Evolutionary conservation across 345 rosid species (phyloP).

Genomic region (Lenwebbia sp.): DNA sequence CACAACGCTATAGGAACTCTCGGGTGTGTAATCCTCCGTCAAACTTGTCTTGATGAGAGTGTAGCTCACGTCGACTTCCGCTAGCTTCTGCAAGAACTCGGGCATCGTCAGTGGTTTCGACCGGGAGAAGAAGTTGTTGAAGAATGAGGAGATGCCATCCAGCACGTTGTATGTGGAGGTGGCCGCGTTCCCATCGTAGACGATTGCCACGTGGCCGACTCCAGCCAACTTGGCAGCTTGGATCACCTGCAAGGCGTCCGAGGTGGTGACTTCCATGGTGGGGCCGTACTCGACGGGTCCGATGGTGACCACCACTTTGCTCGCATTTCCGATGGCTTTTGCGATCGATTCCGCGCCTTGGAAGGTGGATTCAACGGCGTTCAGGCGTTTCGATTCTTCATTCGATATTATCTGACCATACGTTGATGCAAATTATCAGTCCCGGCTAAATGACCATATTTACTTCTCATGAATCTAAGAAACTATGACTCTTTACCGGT

Average conservation of each 20-base stretch:
- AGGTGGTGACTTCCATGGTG: slow-evolving; percentile 38
- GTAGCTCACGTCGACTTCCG: slow-evolving; percentile 59
- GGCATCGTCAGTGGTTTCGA: slow-evolving; percentile 44
- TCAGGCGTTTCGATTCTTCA: slow-evolving; percentile 64
- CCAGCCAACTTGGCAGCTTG: slow-evolving; percentile 80
- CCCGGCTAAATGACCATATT: background rate
- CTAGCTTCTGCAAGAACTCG: slow-evolving; percentile 59
- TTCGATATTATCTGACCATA: slow-evolving; percentile 63
- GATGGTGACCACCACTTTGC: slow-evolving; percentile 78
- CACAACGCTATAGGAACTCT: slow-evolving; percentile 70
- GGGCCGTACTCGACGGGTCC: slow-evolving; percentile 76
- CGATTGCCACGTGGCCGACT: slow-evolving; percentile 73
- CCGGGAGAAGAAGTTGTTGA: slow-evolving; percentile 60
- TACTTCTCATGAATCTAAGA: too few species aligned
- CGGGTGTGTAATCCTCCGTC: slow-evolving; percentile 72
- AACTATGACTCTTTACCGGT: background rate
- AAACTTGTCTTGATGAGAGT: slow-evolving; percentile 73
- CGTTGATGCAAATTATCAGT: background rate
- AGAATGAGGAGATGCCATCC: slow-evolving; percentile 71
- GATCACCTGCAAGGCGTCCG: slow-evolving; percentile 67
- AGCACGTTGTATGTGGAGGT: slow-evolving; percentile 65
- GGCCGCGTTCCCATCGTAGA: slow-evolving; percentile 38
- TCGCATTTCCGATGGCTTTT: slow-evolving; percentile 93
- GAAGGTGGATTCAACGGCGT: slow-evolving; percentile 77
- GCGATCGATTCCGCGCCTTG: slow-evolving; percentile 69